Percentiles rank a stretch among this genome's conserved stretches.
These are phyloP conservation scores for Immersiporthe knoxdaviesiana DNA, from an alignment of 2,329 filamentous ascomycete species.

Conservation along the genomic window DNA sequence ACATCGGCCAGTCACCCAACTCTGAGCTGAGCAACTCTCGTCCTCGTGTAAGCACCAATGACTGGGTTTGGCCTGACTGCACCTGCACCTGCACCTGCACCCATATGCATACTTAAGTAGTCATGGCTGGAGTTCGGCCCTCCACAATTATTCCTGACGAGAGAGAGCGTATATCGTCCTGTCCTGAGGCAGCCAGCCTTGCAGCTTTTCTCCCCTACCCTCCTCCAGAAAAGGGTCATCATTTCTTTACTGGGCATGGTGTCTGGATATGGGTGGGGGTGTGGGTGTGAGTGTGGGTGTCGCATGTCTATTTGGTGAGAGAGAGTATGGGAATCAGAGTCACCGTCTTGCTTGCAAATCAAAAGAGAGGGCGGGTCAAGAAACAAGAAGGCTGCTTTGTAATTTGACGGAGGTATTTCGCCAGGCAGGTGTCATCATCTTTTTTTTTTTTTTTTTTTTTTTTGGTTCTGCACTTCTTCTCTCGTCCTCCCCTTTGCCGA, in stretches of 20 bases:
- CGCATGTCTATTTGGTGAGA: background rate
- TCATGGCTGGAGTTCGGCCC: background rate
- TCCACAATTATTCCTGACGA: background rate
- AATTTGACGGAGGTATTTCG: constrained; percentile 11
- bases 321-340: background rate
- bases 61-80: background rate
- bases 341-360: constrained; percentile 12
- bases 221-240: background rate
- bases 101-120: background rate
- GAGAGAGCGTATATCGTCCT: background rate
- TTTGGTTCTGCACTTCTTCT: background rate
- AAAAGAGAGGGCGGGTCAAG: background rate
- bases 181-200: constrained; percentile 4
- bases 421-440: constrained; percentile 6
- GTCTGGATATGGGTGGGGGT: background rate
- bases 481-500: background rate
- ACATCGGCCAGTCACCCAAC: background rate
- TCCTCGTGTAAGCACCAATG: constrained; percentile 13
- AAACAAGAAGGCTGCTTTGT: constrained; percentile 8
- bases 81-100: too few relatives aligned
- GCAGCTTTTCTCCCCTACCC: background rate
- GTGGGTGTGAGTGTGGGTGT: too few relatives aligned
- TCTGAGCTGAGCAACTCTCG: background rate
- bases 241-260: background rate
- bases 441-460: too few relatives aligned